Evolutionary conservation across 2,329 filamentous ascomycete species (phyloP), one percentile per base, ranked within the genome.

Genomic region (Aspergillus ustus): DNA sequence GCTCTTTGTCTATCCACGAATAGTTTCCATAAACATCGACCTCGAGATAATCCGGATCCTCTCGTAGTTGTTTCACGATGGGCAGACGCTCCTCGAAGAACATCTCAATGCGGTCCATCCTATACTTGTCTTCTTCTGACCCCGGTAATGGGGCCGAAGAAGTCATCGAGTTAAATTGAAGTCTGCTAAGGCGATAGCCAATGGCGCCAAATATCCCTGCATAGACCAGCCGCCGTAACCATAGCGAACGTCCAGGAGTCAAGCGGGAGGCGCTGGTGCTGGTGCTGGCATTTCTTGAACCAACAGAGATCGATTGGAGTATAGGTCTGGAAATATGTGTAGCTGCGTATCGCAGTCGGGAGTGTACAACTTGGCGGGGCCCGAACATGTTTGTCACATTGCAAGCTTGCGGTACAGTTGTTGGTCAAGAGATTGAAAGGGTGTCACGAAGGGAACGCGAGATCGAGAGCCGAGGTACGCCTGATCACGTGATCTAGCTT

Each of bases 1-100:
- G 69, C 31, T 61, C 52, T 61, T 74, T 76, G n/a, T 74, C 71
- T 25, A 75, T 72, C 7, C 73, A 71, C n/a, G 71, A 66, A 54
- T 75, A 73, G 54, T 72, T 73, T 20, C 71, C 70, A 61, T 79
- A 79, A 28, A 75, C 76, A 43, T 74, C 72, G 49, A 70, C 72
- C 63, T 81, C 78, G 59, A 74, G 70, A 57, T 73, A 81, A 49
- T 77, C 74, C 25, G 77, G 75, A 61, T 80, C 64, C 5, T 68
- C 66, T 37, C 78, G 74, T 51, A 81, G 62, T 55, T 73, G 61
- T 61, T 76, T 69, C 54, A 80, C 77, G 25, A 79, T 68, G 15
- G 75, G 73, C 37, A 78, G 66, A 8, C 63, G 65, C 48, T 63
- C 61, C n/a, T 80, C 75, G 52, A 77, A 72, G 22, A 68, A 56